Percentiles rank a stretch among this genome's conserved stretches.
These are phyloP conservation scores for Cyclaneusma minus DNA, from an alignment of 2,329 filamentous ascomycete genomes.

Conservation along the genomic window DNA sequence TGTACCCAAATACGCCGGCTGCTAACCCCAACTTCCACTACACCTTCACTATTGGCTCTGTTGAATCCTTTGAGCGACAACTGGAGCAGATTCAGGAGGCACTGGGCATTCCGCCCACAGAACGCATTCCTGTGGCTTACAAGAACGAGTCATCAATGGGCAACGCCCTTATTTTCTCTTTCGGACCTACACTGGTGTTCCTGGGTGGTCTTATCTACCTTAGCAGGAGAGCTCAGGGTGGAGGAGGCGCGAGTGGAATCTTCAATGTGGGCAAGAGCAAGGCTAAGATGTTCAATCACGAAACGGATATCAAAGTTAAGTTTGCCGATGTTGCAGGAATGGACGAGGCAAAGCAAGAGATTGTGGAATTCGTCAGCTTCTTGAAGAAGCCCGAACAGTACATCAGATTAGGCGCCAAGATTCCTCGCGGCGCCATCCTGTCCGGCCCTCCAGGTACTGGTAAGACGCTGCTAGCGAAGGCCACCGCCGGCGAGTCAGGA, in stretches of 20 bases:
- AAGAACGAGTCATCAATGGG: slow-evolving; percentile 57
- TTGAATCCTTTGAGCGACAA: slow-evolving; percentile 81
- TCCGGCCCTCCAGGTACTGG: slow-evolving; percentile 96
- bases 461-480: slow-evolving; percentile 95
- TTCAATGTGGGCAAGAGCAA: slow-evolving; percentile 94
- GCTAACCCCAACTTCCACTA: slow-evolving; percentile 60
- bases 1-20: slow-evolving; percentile 64
- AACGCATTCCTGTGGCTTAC: slow-evolving; percentile 89
- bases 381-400: slow-evolving; percentile 86
- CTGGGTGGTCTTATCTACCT: slow-evolving; percentile 72
- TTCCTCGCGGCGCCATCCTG: slow-evolving; percentile 88
- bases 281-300: slow-evolving; percentile 95
- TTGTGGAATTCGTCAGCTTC: slow-evolving; percentile 99
- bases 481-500: slow-evolving; percentile 88
- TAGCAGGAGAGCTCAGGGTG: slow-evolving; percentile 57
- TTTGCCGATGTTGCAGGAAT: slow-evolving; percentile 94
- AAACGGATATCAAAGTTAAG: slow-evolving; percentile 91
- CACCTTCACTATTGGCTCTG: slow-evolving; percentile 89
- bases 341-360: slow-evolving; percentile 95
- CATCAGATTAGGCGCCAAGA: slow-evolving; percentile 90
- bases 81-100: slow-evolving; percentile 80
- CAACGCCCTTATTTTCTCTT: slow-evolving; percentile 57
- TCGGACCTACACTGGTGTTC: slow-evolving; percentile 76
- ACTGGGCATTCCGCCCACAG: slow-evolving; percentile 68
- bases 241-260: slow-evolving; percentile 56